phyloP scores from a whole-genome alignment of 1,284 basidiomycete genomes.

The Hypsizygus ulmarius region DNA sequence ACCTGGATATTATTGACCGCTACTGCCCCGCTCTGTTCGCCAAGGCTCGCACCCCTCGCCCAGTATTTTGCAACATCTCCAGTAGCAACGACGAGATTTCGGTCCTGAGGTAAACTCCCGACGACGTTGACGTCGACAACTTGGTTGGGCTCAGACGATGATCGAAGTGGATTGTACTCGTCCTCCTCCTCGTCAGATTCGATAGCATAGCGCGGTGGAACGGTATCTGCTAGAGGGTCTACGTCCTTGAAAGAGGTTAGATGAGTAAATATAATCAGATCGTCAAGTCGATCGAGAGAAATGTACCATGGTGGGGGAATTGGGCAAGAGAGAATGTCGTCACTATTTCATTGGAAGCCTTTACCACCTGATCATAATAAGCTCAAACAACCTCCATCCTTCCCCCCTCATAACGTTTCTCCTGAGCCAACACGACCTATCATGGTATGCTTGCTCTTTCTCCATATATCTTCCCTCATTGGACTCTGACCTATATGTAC shows the following conservation, averaged over 20 bases:
- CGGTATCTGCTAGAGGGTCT: conserved; percentile 54
- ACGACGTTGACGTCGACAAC: conserved; percentile 37
- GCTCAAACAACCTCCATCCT: conserved; percentile 14
- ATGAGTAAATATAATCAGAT: not conserved
- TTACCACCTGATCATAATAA: conserved; percentile 15
- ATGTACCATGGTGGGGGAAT: not conserved
- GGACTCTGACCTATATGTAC: not conserved
- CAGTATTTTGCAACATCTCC: conserved; percentile 48
- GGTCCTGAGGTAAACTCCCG: conserved; percentile 30
- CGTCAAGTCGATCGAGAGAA: conserved; percentile 3
- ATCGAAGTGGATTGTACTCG: conserved; percentile 46
- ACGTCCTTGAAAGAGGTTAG: conserved; percentile 37
- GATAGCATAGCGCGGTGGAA: conserved; percentile 57
- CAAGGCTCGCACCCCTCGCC: conserved; percentile 49
- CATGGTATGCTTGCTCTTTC: conserved; percentile 28
- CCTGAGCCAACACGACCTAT: conserved; percentile 18
- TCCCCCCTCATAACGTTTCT: conserved; percentile 3
- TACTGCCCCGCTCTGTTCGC: conserved; percentile 48
- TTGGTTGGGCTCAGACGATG: conserved; percentile 18
- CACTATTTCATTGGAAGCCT: not conserved
- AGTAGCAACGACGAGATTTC: conserved; percentile 42
- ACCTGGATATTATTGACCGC: conserved; percentile 48
- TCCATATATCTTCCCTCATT: not conserved
- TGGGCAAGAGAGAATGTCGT: too few species aligned
- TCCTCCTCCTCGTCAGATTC: conserved; percentile 71